A percentile compares a stretch with the other conserved stretches of the same genome.
Conservation (phyloP, 2,329 filamentous ascomycete genomes). For the Cladosporium cucumerinum region DNA sequence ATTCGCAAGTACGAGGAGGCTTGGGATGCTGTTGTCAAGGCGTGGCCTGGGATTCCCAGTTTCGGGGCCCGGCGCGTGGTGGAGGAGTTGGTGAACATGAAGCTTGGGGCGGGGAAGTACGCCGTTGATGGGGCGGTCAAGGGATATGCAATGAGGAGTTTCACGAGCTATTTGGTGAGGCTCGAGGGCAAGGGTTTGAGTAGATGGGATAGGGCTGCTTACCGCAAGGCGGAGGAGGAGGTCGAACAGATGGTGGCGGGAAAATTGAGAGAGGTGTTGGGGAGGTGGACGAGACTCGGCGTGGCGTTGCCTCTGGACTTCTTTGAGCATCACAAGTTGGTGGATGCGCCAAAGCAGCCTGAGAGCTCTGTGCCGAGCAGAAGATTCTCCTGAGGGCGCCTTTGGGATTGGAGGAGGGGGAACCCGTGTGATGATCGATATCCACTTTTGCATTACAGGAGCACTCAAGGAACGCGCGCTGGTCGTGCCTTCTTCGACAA, state of each 20-base stretch:
- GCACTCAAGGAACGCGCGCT: not conserved
- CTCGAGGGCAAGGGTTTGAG: not conserved
- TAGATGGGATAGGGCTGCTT: not conserved
- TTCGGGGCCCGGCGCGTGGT: constrained; percentile 1
- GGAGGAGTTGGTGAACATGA: not conserved
- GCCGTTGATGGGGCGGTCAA: constrained; percentile 1
- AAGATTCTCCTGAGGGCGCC: not conserved
- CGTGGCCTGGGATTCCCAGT: not conserved
- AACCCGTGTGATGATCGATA: not conserved
- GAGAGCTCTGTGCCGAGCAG: not conserved
- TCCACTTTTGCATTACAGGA: not conserved
- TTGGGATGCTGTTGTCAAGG: not conserved
- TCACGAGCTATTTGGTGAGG: constrained; percentile 1
- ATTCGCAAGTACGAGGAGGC: not conserved
- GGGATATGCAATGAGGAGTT: not conserved
- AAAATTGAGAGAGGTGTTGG: not conserved
- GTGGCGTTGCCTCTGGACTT: not conserved
- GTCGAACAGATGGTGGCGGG: not conserved
- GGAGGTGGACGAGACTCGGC: not conserved
- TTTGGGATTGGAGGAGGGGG: not conserved
- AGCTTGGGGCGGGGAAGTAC: not conserved
- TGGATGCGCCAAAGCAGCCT: not conserved
- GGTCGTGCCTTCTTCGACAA: not conserved
- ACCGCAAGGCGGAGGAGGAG: not conserved
- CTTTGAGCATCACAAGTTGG: not conserved